Conservation (phyloP, 495 filamentous ascomycete species). For the Neurospora discreta region DNA sequence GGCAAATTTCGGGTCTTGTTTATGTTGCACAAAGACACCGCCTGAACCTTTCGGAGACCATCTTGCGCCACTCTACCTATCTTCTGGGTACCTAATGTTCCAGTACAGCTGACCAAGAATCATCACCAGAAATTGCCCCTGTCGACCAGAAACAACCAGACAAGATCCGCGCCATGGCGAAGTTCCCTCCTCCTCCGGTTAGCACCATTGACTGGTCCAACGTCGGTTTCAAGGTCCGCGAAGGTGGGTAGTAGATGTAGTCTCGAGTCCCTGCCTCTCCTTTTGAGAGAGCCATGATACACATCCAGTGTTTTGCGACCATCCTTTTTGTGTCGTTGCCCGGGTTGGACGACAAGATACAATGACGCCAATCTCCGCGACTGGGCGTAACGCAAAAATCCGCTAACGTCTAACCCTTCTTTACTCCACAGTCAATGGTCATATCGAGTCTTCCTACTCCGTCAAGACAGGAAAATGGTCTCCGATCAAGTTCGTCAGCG, state of each 20-base stretch:
- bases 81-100: not conserved
- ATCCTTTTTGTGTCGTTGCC: not conserved
- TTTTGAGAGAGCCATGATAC: no score
- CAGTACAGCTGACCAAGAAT: not conserved
- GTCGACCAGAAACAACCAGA: not conserved
- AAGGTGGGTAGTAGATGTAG: conserved; percentile 44
- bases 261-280: not conserved
- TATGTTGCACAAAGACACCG: not conserved
- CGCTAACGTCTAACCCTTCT: not conserved
- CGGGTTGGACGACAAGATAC: not conserved
- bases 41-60: no score
- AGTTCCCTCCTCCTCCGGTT: conserved; percentile 74
- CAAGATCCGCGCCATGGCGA: conserved; percentile 20
- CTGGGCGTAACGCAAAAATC: not conserved
- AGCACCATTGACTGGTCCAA: conserved; percentile 84
- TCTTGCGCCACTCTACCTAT: not conserved
- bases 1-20: not conserved
- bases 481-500: conserved; percentile 55
- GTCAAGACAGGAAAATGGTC: conserved; percentile 64
- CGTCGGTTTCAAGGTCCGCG: conserved; percentile 81
- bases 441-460: conserved; percentile 65
- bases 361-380: not conserved
- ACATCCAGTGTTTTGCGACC: not conserved
- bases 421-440: conserved; percentile 53
- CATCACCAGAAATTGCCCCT: not conserved